Evolutionary conservation across 495 filamentous ascomycete species (phyloP).

Genomic region (Tuber aestivum): DNA sequence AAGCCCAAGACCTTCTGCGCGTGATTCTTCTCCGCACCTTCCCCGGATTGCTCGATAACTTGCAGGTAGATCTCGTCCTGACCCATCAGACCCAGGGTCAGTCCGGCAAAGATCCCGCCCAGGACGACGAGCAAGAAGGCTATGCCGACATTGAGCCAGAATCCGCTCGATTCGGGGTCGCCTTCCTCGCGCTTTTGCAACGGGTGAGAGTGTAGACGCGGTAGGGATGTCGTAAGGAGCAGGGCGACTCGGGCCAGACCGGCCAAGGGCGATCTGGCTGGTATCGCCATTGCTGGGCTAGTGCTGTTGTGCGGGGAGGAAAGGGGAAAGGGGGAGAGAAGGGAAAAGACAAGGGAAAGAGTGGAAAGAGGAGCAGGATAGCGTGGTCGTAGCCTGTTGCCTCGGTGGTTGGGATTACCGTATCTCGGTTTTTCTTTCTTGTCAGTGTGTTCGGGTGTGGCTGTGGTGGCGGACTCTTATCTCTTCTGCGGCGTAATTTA

Average conservation of each 20-base stretch:
- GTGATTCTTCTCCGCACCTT: slow-evolving; percentile 71
- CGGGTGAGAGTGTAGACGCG: slow-evolving; percentile 32
- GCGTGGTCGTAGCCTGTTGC: neutral
- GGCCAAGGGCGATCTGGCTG: neutral
- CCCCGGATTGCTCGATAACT: slow-evolving; percentile 81
- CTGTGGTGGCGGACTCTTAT: neutral
- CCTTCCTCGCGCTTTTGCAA: slow-evolving; percentile 44
- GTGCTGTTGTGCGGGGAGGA: neutral
- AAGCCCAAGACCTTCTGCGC: slow-evolving; percentile 73
- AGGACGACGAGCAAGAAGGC: slow-evolving; percentile 70
- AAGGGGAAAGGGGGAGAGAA: neutral
- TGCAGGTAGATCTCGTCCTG: slow-evolving; percentile 96
- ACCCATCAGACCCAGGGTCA: slow-evolving; percentile 87
- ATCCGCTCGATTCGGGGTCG: slow-evolving; percentile 47
- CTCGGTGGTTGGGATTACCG: neutral
- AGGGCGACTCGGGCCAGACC: slow-evolving; percentile 22
- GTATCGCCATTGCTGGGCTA: neutral
- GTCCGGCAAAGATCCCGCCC: slow-evolving; percentile 90
- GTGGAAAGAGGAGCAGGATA: neutral
- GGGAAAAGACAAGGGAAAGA: neutral
- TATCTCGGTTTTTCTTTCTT: neutral
- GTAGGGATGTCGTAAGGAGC: slow-evolving; percentile 22
- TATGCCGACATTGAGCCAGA: slow-evolving; percentile 67
- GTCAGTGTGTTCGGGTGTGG: neutral
- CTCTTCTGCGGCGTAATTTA: neutral